Base-by-base conservation (phyloP, 2,329 filamentous ascomycete genomes). In the Aspergillus nomiae region DNA sequence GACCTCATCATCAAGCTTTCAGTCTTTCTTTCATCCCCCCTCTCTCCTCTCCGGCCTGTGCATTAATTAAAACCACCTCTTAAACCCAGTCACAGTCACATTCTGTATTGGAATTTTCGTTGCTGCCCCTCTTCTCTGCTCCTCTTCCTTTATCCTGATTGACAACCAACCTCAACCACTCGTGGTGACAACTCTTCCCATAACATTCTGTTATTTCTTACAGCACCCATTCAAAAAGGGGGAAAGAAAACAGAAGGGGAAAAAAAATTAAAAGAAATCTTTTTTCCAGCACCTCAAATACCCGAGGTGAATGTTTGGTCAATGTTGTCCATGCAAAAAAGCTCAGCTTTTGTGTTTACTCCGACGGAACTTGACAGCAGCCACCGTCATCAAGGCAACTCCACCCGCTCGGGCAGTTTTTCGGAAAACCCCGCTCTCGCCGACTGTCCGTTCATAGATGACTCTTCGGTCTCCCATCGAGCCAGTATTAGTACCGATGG, bases 291-390 rank as follows among this genome's bases (percentile, higher is more conserved):
- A 38, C 51, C 51, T 55, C 51, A 2, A 38, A 24, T 7, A 53
- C 26, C 56, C 56, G 62, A 63, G 65, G 62, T 59, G 55, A 45
- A 56, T 57, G 48, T 36, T 53, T 65, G 65, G 69, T 67, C 70
- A 71, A 79, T 79, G 76, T 76, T 78, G 74, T 79, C 76, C 72
- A 78, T 77, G 72, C 77, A 76, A 61, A 74, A 76, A 65, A 70
- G 69, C 53, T 68, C 73, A 46, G 58, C 70, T 58, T 72, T 74
- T 66, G 61, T 69, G 55, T 69, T 69, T 59, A 67, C 70, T 62
- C 59, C 65, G 45, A 60, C 65, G 56, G 67, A 69, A 59, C 67
- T 71, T 53, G 68, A 68, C 62, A 66, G 57, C 34, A 54, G 41
- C 45, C 32, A 67, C 59, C 61, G 41, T 60, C 63, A 64, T 50